phyloP scores from a whole-genome alignment of 169 alveolate genomes.

The Plasmodium fragile region DNA sequence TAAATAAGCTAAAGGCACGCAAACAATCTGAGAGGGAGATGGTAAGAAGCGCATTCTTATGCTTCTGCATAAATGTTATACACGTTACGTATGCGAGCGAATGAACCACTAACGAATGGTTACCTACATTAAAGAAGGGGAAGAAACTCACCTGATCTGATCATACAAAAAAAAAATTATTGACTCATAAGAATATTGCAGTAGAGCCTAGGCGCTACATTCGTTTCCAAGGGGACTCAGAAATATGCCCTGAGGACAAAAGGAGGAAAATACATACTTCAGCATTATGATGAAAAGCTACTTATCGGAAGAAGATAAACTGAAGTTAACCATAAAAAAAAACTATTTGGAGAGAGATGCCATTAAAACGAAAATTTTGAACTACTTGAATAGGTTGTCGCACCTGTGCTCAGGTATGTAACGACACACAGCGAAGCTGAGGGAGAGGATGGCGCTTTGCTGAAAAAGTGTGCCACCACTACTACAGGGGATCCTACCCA shows the following conservation, averaged over 20 bases:
- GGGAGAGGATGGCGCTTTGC: not conserved
- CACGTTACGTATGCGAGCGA: not conserved
- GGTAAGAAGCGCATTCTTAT: not conserved
- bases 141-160: not conserved
- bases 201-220: not conserved
- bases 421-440: not conserved
- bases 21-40: not conserved
- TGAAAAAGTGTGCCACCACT: not conserved
- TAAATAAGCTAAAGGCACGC: not conserved
- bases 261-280: not conserved
- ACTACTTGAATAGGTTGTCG: slow-evolving; percentile 45
- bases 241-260: not conserved
- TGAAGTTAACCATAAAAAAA: slow-evolving; percentile 59
- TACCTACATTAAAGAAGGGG: not conserved
- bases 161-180: not conserved
- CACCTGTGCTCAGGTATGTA: slow-evolving; percentile 46
- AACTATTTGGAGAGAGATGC: slow-evolving; percentile 47
- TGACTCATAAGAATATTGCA: not conserved
- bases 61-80: not conserved
- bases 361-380: slow-evolving; percentile 64
- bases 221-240: not conserved
- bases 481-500: not conserved
- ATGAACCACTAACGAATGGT: not conserved
- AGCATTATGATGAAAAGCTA: slow-evolving; percentile 30
- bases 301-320: slow-evolving; percentile 52